Percentiles rank a stretch among this genome's conserved stretches.
Evolutionary conservation across 75 land plant genomes (phyloP).

Genomic region (Cryptomeria japonica): DNA sequence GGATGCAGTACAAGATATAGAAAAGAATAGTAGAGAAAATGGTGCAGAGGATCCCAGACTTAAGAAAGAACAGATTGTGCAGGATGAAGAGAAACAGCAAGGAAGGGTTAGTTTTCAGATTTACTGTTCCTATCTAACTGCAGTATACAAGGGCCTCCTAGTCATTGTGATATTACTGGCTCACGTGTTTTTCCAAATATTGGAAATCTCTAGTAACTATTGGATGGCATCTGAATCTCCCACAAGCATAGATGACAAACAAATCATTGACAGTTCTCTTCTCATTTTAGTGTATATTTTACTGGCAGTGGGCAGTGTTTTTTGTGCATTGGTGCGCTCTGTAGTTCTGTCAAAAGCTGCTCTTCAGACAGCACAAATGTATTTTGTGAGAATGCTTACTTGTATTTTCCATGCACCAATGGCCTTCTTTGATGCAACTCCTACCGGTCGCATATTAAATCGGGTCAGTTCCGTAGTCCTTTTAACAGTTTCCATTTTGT

Average conservation of each 20-base stretch:
- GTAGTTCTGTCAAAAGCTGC: constrained; percentile 45
- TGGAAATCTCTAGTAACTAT: constrained; percentile 81
- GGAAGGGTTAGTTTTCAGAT: constrained; percentile 65
- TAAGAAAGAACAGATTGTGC: constrained; percentile 42
- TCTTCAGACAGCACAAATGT: constrained; percentile 57
- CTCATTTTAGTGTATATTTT: constrained; percentile 62
- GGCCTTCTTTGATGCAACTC: constrained; percentile 97
- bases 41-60: constrained; percentile 21
- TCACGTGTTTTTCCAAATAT: constrained; percentile 63
- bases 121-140: constrained; percentile 75
- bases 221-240: constrained; percentile 98
- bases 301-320: constrained; percentile 64
- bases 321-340: constrained; percentile 59
- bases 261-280: constrained; percentile 22
- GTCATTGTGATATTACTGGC: constrained; percentile 50
- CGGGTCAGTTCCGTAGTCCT: constrained; percentile 48
- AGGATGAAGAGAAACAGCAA: constrained; percentile 66
- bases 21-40: constrained; percentile 1
- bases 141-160: constrained; percentile 56
- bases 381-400: constrained; percentile 62
- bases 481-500: neutral
- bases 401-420: constrained; percentile 86
- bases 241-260: constrained; percentile 35
- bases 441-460: constrained; percentile 80
- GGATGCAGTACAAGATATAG: neutral